Evolutionary conservation across 345 rosid genomes (phyloP).

Genomic region (Heritiera fomes): DNA sequence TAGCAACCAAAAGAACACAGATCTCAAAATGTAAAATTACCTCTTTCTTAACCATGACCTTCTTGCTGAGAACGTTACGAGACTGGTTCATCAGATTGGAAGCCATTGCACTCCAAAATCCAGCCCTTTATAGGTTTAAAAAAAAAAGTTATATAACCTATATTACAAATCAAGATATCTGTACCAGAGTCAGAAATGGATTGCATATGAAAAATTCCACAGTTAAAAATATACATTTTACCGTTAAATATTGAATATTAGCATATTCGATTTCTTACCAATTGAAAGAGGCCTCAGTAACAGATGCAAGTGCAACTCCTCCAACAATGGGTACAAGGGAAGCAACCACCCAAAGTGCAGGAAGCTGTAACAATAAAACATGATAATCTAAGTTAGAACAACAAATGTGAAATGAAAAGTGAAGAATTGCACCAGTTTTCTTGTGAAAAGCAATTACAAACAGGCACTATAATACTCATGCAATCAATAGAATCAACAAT

Average conservation of each 20-base stretch:
- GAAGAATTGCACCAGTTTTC: not conserved
- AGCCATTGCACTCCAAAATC: slow-evolving; percentile 92
- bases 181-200: not conserved
- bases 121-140: slow-evolving; percentile 53
- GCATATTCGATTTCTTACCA: slow-evolving; percentile 50
- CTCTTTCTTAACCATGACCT: slow-evolving; percentile 95
- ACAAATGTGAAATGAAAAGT: not conserved
- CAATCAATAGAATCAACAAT: not conserved
- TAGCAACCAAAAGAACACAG: not conserved
- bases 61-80: slow-evolving; percentile 90
- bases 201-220: not conserved
- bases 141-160: not conserved
- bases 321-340: slow-evolving; percentile 92
- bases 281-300: slow-evolving; percentile 89
- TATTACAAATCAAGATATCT: slow-evolving; percentile 1
- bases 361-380: slow-evolving; percentile 46
- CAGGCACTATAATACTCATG: not conserved
- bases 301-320: slow-evolving; percentile 94
- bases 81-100: slow-evolving; percentile 85
- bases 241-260: not conserved
- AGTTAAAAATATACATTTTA: not conserved
- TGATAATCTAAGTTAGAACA: slow-evolving; percentile 5
- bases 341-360: slow-evolving; percentile 84
- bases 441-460: not conserved
- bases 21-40: slow-evolving; percentile 41